Evolutionary conservation across 768 basidiomycete genomes (phyloP).

Genomic region (Lentinula sp.): DNA sequence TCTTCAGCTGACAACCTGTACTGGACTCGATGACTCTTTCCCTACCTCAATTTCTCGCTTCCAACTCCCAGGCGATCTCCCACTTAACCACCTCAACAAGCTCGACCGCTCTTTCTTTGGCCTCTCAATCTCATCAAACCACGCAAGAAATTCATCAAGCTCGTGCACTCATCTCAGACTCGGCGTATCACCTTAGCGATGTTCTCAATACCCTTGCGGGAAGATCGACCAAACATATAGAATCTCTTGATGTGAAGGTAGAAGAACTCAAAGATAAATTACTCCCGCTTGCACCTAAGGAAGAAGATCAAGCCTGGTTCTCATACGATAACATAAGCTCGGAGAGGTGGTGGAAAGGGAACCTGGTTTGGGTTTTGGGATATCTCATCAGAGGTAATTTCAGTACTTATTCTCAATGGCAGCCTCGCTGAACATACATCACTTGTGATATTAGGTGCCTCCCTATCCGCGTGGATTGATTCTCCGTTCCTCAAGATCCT

Average conservation of each 20-base stretch:
- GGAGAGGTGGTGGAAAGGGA: constrained; percentile 3
- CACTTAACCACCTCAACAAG: constrained; percentile 15
- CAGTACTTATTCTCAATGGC: no score
- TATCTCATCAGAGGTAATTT: not conserved
- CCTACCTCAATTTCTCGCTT: no score
- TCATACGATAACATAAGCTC: not conserved
- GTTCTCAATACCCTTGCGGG: constrained; percentile 30
- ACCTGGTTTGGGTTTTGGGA: not conserved
- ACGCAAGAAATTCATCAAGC: not conserved
- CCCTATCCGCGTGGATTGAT: not conserved
- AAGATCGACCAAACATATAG: constrained; percentile 35
- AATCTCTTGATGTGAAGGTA: constrained; percentile 41
- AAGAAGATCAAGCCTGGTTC: not conserved
- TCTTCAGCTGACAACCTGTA: not conserved
- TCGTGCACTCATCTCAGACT: not conserved
- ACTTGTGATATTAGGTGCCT: not conserved
- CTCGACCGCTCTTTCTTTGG: constrained; percentile 22
- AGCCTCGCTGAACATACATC: no score
- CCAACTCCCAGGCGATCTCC: constrained; percentile 12
- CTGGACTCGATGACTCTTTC: not conserved
- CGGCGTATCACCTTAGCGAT: constrained; percentile 25
- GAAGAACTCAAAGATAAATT: constrained; percentile 25
- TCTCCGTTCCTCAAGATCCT: not conserved
- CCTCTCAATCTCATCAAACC: constrained; percentile 23
- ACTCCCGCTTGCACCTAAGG: constrained; percentile 5